Percentiles rank a stretch among this genome's conserved stretches.
Evolutionary conservation across 2,329 filamentous ascomycete genomes (phyloP).

Genomic region (Calonectria ilicicola): DNA sequence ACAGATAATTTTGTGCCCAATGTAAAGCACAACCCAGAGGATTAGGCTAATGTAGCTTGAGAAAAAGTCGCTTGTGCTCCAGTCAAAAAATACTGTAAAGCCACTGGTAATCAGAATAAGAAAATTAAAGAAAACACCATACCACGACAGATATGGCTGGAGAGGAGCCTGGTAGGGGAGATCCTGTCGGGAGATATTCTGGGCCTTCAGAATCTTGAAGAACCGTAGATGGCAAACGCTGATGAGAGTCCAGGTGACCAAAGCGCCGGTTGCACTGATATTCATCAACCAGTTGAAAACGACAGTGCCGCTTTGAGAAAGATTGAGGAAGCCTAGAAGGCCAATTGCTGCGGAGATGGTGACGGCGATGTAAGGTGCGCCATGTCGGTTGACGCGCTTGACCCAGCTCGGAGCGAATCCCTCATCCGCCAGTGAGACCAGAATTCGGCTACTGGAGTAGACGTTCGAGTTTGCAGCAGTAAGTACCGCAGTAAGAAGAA

Average conservation of each 20-base stretch:
- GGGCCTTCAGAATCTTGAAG: constrained; percentile 2
- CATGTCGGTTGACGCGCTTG: not conserved
- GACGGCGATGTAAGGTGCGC: constrained; percentile 6
- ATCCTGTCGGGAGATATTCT: not conserved
- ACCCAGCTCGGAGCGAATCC: not conserved
- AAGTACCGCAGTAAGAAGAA: constrained; percentile 7
- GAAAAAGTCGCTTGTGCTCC: constrained; percentile 5
- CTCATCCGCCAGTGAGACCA: not conserved
- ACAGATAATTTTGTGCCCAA: constrained; percentile 3
- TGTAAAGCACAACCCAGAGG: not conserved
- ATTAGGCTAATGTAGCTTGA: constrained; percentile 13
- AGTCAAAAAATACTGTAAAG: constrained; percentile 5
- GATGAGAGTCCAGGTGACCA: constrained; percentile 12
- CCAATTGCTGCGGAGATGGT: not conserved
- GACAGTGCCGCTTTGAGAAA: constrained; percentile 1
- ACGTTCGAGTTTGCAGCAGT: constrained; percentile 8
- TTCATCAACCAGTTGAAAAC: constrained; percentile 17
- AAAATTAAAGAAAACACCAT: constrained; percentile 1
- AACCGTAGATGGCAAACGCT: constrained; percentile 11
- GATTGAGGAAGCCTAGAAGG: not conserved
- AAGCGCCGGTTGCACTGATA: constrained; percentile 7
- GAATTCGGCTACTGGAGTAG: constrained; percentile 12
- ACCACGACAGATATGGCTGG: constrained; percentile 10
- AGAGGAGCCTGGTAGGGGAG: constrained; percentile 2
- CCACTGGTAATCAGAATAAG: constrained; percentile 7